Base-by-base conservation (phyloP, 805 yeast genomes). In the Jamesozyma jinghongensis region DNA sequence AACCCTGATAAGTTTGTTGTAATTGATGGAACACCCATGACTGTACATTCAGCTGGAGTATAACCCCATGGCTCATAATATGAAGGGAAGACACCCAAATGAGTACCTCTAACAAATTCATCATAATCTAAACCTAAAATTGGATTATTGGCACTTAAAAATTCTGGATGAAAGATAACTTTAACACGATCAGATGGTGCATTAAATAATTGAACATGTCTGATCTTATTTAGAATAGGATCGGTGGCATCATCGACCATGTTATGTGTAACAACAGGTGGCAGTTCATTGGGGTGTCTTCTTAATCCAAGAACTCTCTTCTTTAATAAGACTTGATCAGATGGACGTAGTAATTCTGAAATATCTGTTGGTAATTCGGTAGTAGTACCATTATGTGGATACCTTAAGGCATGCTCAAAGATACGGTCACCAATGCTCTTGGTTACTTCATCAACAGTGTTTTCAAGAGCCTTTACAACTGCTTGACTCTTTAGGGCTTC, bases 11-110 rank as follows among this genome's bases (percentile, higher is more conserved):
- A 68, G 61, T 90, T 90, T 32, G 98, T 90, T 10, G 98, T 90
- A 56, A 90, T 85, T 5, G 96, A 85, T 14, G 98, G 98, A 44
- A 92, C 94, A 42, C 98, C 98, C 98, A 90, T 90, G 19, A 92
- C 98, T 0, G 98, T 90, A 69, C 98, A 92, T 63, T 90, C 98
- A 7, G 97, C 97, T 3, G 98, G 98, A 2, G 98, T 90, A 64
- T 90, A 90, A 31, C 98, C 98, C 98, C 98, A 90, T 3, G 98
- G 98, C 67, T 90, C 98, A 60, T 90, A 90, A 67, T 90, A 90
- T 0, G 96, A 86, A 37, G 98, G 98, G 80, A 90, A 90, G 38
- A 90, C 95, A 62, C 98, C 98, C 63, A 92, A 69, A 65, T 90
- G 97, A 62, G 97, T 88, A 46, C 98, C 98, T 52, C 98, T 76